phyloP scores from a whole-genome alignment of 192 early-diverging fungal genomes.

The Coemansia sp. region DNA sequence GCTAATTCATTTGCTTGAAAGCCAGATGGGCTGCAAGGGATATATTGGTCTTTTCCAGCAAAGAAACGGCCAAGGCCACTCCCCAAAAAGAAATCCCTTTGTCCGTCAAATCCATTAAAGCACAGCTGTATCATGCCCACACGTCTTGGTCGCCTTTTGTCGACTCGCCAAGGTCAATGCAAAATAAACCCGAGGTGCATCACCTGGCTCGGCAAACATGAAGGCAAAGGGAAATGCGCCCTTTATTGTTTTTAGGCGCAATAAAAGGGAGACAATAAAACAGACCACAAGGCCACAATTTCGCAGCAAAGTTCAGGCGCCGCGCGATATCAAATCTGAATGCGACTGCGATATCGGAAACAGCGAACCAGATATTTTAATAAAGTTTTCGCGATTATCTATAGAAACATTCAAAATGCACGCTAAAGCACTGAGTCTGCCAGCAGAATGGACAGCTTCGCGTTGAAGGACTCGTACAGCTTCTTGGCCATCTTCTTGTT shows the following conservation, averaged over 20 bases:
- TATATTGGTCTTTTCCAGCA: neutral
- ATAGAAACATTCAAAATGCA: neutral
- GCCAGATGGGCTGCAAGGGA: neutral
- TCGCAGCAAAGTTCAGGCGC: too few species aligned
- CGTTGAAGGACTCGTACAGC: constrained; percentile 51
- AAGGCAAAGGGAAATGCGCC: neutral
- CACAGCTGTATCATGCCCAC: too few species aligned
- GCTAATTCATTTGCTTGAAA: neutral
- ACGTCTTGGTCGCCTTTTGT: neutral
- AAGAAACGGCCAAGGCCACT: neutral
- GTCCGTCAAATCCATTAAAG: too few species aligned
- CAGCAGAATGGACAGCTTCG: constrained; percentile 37
- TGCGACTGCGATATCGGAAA: neutral
- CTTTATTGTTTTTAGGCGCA: neutral
- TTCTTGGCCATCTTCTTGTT: constrained; percentile 40
- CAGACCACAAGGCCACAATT: neutral
- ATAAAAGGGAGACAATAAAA: neutral
- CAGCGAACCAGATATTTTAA: too few species aligned
- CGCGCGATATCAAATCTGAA: too few species aligned
- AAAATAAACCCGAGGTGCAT: neutral
- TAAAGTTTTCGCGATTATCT: neutral
- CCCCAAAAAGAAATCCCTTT: too few species aligned
- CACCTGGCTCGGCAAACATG: neutral
- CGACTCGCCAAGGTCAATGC: neutral
- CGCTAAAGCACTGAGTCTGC: constrained; percentile 11